Base-by-base conservation (phyloP, 2,329 filamentous ascomycete genomes). In the Pochonia chlamydosporia region DNA sequence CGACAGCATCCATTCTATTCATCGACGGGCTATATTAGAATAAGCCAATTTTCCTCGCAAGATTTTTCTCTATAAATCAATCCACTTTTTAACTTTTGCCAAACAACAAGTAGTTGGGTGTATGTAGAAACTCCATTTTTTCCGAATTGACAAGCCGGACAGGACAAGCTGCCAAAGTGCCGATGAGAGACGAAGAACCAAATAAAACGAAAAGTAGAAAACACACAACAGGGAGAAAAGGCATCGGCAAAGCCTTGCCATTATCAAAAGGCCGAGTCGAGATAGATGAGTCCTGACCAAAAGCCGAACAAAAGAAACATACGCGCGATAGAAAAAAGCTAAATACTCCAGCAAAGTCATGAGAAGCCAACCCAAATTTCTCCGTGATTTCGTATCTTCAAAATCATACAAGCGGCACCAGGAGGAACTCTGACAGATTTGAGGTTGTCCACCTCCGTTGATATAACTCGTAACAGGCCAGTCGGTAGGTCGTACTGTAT, bases 1-100 rank as follows among this genome's bases (percentile, higher is more conserved):
- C 44, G 49, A 44, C 49, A 49, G 49, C 49, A 49, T 44, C 28
- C 49, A 45, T 41, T 49, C 50, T 52, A 52, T 52, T 46, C 21
- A 46, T 49, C 36, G n/a, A 44, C 26, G 36, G 47, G 33, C 21
- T 25, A 20, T 35, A 36, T 36, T 40, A 9, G 13, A 45, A 44
- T 13, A 36, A 39, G 43, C 35, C 40, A 31, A 42, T 13, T 43
- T 25, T 23, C 16, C 26, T 23, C n/a, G 14, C 16, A 25, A 40
- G 25, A n/a, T n/a, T 47, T 50, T 39, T 50, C 43, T 52, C 51
- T 50, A 43, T 40, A 18, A 39, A n/a, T n/a, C n/a, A 18, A 39
- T 18, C 9, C 11, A n/a, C 21, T 40, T 30, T 42, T 48, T 33
- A 50, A 54, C 51, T 52, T 53, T 54, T 54, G 20, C 16, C 24